Evolutionary conservation across 192 early-diverging fungal genomes (phyloP), one percentile per base, ranked within the genome.

Genomic region (Backusella westeae): DNA sequence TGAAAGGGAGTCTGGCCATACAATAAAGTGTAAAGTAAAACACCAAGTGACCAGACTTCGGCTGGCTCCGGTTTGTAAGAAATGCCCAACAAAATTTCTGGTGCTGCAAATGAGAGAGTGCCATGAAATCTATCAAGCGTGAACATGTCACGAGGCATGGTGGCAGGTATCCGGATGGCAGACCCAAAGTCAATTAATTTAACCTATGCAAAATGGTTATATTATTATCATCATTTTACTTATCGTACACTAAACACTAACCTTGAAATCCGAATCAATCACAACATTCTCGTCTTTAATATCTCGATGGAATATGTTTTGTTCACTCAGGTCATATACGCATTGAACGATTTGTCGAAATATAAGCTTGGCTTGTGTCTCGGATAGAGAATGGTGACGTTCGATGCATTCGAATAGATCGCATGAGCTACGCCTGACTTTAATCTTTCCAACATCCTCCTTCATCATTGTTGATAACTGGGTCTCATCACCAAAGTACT

Each of bases 401-500:
- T 94, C 92, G 52, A 95, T 93, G 77, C 89, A 93, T 71, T 94
- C 93, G 80, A 94, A 94, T 44, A 94, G 77, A 67, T 94, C 93
- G 76, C 86, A 88, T 38, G 89, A 89, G 1, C 82, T 84, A 65
- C 89, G 82, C 12, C 88, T 85, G 68, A 81, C 83, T 21, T 49
- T 49, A 7, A 63, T 29, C 19, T 49, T 49, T 49, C 46, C 46
- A 49, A 49, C 46, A 0, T n/a, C 19, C 6, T 49, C 46, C 6
- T 49, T 49, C 46, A 7, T 49, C 19, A 49, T 49, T n/a, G 19
- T n/a, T 49, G 46, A 49, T 49, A 49, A 49, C 46, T 17, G 46
- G n/a, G 46, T 6, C 46, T 49, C 46, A n/a, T 49, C 46, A 49
- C 17, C 56, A 14, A 63, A 63, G 56, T 29, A 63, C 26, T 29